phyloP scores from a whole-genome alignment of 2,329 filamentous ascomycete species.

The Zalaria sp. region DNA sequence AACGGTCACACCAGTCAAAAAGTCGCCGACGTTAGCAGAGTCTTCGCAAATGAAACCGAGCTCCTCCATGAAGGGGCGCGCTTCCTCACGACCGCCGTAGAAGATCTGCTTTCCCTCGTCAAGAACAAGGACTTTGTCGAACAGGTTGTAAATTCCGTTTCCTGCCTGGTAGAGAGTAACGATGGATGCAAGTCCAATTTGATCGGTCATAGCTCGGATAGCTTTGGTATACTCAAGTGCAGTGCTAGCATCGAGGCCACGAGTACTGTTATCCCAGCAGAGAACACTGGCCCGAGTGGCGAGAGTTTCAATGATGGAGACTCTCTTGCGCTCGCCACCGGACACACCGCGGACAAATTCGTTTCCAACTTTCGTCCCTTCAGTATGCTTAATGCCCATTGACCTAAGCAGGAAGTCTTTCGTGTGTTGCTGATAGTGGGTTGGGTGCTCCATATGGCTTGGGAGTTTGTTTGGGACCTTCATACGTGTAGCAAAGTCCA shows the following conservation, averaged over 20 bases:
- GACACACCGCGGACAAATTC: slow-evolving; percentile 52
- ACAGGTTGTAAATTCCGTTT: slow-evolving; percentile 54
- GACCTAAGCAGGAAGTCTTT: slow-evolving; percentile 43
- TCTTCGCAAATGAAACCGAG: slow-evolving; percentile 49
- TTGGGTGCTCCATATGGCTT: slow-evolving; percentile 28
- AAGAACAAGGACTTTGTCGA: slow-evolving; percentile 56
- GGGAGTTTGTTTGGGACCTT: slow-evolving; percentile 32
- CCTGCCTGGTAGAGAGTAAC: slow-evolving; percentile 57
- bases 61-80: slow-evolving; percentile 49
- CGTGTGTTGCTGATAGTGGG: slow-evolving; percentile 33
- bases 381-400: slow-evolving; percentile 44
- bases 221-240: slow-evolving; percentile 42
- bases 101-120: slow-evolving; percentile 53
- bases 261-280: slow-evolving; percentile 55
- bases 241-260: slow-evolving; percentile 52
- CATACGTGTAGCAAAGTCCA: slow-evolving; percentile 40
- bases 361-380: slow-evolving; percentile 53
- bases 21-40: slow-evolving; percentile 52
- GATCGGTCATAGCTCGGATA: slow-evolving; percentile 50
- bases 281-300: slow-evolving; percentile 44
- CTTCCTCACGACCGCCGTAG: slow-evolving; percentile 46
- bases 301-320: slow-evolving; percentile 53
- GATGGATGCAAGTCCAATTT: slow-evolving; percentile 44
- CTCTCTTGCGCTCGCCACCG: slow-evolving; percentile 55
- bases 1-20: slow-evolving; percentile 50